These are phyloP conservation scores for Picea engelmannii DNA, from an alignment of 83 land plant species.

Conservation along the genomic window DNA sequence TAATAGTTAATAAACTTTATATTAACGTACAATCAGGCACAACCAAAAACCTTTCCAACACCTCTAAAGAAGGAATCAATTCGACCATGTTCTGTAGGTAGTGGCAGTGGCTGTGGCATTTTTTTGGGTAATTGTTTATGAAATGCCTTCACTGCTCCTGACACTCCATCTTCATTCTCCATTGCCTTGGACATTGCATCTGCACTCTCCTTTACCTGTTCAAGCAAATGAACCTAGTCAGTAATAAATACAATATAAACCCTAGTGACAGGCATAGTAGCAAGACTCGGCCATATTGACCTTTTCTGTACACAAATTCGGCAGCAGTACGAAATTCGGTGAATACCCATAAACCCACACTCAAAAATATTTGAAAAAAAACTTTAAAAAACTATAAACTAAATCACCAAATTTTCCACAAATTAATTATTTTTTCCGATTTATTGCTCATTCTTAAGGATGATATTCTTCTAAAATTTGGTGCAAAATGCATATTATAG, in stretches of 20 bases:
- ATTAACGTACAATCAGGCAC: neutral
- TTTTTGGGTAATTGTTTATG: constrained; percentile 73
- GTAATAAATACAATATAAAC: neutral
- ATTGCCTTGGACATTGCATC: constrained; percentile 70
- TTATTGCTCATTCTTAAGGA: no score
- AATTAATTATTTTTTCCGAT: no score
- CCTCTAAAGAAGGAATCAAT: constrained; percentile 5
- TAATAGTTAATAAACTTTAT: no score
- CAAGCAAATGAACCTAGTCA: neutral
- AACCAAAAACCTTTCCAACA: constrained; percentile 16
- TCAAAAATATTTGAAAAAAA: no score
- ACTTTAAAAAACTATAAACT: no score
- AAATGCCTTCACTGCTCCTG: constrained; percentile 90
- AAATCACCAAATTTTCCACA: no score
- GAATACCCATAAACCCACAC: no score
- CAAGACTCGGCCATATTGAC: neutral
- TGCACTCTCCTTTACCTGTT: constrained; percentile 82
- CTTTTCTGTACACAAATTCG: no score
- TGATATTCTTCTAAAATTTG: no score
- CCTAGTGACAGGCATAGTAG: neutral
- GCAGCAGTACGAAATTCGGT: no score
- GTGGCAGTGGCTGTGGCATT: constrained; percentile 21
- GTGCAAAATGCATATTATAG: no score
- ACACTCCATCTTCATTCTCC: constrained; percentile 88
- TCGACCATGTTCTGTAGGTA: neutral